These are phyloP conservation scores for Vitellaria paradoxa DNA, from an alignment of 179 eudicot species.

Conservation along the genomic window DNA sequence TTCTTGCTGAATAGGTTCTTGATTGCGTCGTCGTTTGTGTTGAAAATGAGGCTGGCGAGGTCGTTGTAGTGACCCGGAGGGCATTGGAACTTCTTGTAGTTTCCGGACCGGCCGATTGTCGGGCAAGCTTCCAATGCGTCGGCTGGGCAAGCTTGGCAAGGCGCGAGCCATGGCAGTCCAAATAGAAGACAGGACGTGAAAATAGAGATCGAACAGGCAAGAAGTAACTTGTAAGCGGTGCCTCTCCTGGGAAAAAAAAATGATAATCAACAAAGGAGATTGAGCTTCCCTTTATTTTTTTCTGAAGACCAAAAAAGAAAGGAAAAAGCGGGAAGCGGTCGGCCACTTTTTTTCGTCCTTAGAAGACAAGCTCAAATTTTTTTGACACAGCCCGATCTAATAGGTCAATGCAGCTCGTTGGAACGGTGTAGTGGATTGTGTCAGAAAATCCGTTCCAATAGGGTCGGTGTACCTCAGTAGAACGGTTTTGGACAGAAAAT, in stretches of 20 bases:
- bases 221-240: conserved; percentile 45
- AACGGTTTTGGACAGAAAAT: too few species aligned
- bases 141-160: conserved; percentile 79
- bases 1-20: conserved; percentile 76
- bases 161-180: conserved; percentile 87
- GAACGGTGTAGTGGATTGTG: too few species aligned
- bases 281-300: too few species aligned
- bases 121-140: conserved; percentile 76
- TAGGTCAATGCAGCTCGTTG: too few species aligned
- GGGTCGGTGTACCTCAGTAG: too few species aligned
- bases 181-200: conserved; percentile 82
- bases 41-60: conserved; percentile 90
- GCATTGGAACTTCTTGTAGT: conserved; percentile 92
- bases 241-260: conserved; percentile 61
- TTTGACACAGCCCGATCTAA: too few species aligned
- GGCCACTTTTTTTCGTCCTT: too few species aligned
- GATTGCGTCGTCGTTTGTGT: conserved; percentile 91
- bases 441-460: too few species aligned
- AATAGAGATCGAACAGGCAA: conserved; percentile 72
- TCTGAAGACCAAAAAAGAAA: too few species aligned
- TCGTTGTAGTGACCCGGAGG: conserved; percentile 77
- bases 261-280: too few species aligned
- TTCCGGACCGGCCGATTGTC: conserved; percentile 82
- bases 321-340: too few species aligned
- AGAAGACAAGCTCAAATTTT: too few species aligned